Evolutionary conservation across 345 rosid species (phyloP).

Genomic region (Melastoma malabathricum): DNA sequence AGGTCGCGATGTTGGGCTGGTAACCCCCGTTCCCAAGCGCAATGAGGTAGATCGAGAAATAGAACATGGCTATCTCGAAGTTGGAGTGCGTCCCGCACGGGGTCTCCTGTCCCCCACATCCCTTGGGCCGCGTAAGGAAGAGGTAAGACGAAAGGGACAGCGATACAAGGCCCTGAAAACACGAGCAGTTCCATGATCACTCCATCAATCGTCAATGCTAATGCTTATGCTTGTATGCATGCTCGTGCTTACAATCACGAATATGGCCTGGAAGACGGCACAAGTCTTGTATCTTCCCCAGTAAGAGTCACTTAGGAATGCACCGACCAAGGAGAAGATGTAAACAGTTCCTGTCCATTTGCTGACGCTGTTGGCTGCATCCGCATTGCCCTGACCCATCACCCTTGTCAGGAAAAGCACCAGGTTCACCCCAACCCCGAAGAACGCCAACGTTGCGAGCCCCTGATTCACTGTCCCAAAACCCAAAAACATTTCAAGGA

Average conservation of each 20-base stretch:
- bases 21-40: constrained; percentile 96
- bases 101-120: constrained; percentile 57
- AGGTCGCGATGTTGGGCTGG: constrained; percentile 92
- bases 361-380: constrained; percentile 95
- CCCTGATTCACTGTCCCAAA: constrained; percentile 76
- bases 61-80: constrained; percentile 54
- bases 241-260: constrained; percentile 60
- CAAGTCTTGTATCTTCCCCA: constrained; percentile 99
- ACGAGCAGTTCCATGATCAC: too few species aligned
- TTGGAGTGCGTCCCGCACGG: constrained; percentile 67
- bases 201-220: too few species aligned
- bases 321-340: constrained; percentile 94
- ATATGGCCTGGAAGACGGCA: constrained; percentile 86
- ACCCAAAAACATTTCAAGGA: not conserved
- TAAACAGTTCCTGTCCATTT: constrained; percentile 99
- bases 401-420: constrained; percentile 95
- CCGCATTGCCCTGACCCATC: constrained; percentile 80
- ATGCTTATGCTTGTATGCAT: not conserved
- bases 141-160: constrained; percentile 64
- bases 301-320: constrained; percentile 93
- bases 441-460: constrained; percentile 91
- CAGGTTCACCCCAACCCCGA: constrained; percentile 93
- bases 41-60: constrained; percentile 74
- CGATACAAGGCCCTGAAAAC: constrained; percentile 57
- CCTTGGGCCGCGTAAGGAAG: constrained; percentile 68